Conservation (phyloP, 805 yeast species). For the Saccharomycopsis fibuligera region DNA sequence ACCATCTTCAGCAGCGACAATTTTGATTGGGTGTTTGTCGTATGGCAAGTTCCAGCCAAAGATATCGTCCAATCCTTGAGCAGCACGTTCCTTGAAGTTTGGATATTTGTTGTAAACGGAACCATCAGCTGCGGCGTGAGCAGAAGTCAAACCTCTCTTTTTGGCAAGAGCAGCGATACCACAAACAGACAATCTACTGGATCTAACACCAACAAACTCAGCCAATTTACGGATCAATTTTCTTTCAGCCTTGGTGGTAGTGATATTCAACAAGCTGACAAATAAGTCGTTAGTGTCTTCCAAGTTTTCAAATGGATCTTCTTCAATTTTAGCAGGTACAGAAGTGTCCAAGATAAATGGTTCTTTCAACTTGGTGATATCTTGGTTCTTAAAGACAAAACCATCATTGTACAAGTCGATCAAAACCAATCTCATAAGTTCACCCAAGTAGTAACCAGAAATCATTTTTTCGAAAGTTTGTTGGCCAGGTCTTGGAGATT, state of each 20-base stretch:
- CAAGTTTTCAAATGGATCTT: conserved; percentile 82
- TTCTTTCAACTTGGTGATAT: conserved; percentile 51
- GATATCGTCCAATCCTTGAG: conserved; percentile 80
- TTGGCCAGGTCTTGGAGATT: conserved; percentile 94
- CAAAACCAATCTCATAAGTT: conserved; percentile 73
- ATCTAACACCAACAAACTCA: conserved; percentile 83
- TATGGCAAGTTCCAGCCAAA: conserved; percentile 64
- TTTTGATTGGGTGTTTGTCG: conserved; percentile 65
- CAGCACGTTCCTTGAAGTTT: conserved; percentile 82
- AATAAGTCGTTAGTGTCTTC: conserved; percentile 67
- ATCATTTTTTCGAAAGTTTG: conserved; percentile 96
- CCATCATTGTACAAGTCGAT: conserved; percentile 64
- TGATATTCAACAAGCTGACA: conserved; percentile 48
- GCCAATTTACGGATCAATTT: conserved; percentile 75
- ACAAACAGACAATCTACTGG: conserved; percentile 88
- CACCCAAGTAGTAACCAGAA: conserved; percentile 95
- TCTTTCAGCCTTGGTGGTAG: conserved; percentile 72
- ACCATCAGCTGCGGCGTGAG: conserved; percentile 95
- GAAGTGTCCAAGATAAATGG: conserved; percentile 84
- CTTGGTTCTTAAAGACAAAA: conserved; percentile 64
- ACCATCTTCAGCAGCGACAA: conserved; percentile 96
- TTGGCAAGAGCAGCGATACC: conserved; percentile 92
- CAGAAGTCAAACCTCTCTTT: conserved; percentile 64
- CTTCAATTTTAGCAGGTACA: conserved; percentile 79
- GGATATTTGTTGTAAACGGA: conserved; percentile 94